Conservation (phyloP, 768 basidiomycete genomes). For the Amanita rubescens region DNA sequence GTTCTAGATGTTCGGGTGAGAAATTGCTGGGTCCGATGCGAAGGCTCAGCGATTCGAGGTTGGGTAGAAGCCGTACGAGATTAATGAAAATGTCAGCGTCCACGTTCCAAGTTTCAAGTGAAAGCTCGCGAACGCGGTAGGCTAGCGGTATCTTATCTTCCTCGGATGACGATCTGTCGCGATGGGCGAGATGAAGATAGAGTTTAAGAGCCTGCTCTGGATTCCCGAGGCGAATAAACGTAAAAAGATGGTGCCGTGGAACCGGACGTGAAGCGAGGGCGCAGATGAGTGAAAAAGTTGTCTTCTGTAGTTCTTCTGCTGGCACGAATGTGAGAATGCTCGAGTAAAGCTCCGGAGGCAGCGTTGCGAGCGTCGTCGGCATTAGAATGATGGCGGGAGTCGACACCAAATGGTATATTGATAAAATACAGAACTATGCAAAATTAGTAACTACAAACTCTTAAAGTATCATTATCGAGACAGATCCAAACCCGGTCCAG, state of each 20-base stretch:
- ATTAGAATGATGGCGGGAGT: slow-evolving; percentile 2
- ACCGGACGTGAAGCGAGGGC: slow-evolving; percentile 58
- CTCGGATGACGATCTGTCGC: slow-evolving; percentile 16
- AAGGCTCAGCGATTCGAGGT: slow-evolving; percentile 43
- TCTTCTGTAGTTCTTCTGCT: slow-evolving; percentile 36
- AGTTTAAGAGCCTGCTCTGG: slow-evolving; percentile 48
- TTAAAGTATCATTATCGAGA: no score
- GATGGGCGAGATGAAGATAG: slow-evolving; percentile 40
- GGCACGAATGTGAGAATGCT: slow-evolving; percentile 49
- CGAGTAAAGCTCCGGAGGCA: slow-evolving; percentile 66
- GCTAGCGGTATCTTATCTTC: slow-evolving; percentile 14
- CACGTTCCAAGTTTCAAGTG: slow-evolving; percentile 56
- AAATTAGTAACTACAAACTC: slow-evolving; percentile 8
- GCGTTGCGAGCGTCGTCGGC: slow-evolving; percentile 21
- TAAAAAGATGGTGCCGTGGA: slow-evolving; percentile 50
- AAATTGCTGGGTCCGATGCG: slow-evolving; percentile 73
- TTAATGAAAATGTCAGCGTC: slow-evolving; percentile 74
- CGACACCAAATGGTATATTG: slow-evolving; percentile 4
- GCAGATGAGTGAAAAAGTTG: slow-evolving; percentile 50
- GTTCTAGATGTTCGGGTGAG: slow-evolving; percentile 74
- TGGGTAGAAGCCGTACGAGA: slow-evolving; percentile 50
- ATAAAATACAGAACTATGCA: neutral
- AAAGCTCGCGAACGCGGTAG: slow-evolving; percentile 40
- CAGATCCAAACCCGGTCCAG: slow-evolving; percentile 31
- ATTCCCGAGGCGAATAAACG: slow-evolving; percentile 42